phyloP scores from a whole-genome alignment of 495 filamentous ascomycete species.

The Hyaloscypha finlandica region DNA sequence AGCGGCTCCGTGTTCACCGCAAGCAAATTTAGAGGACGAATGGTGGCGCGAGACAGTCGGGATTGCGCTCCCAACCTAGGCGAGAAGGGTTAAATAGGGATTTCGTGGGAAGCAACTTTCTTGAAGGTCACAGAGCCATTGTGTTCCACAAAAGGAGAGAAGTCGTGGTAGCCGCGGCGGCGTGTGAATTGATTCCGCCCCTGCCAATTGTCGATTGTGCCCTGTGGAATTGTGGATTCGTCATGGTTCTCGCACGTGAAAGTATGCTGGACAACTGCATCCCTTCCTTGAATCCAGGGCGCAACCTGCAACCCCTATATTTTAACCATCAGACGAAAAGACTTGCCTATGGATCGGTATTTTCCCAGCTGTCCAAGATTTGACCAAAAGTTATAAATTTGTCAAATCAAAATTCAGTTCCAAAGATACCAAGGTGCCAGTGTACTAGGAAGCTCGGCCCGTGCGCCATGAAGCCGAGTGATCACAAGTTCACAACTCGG shows the following conservation, averaged over 20 bases:
- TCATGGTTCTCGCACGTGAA: conserved; percentile 4
- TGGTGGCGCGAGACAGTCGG: conserved; percentile 23
- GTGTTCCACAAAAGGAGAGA: neutral
- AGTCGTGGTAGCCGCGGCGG: neutral
- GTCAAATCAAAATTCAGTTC: too few species aligned
- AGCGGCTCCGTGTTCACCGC: conserved; percentile 30
- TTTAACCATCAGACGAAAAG: too few species aligned
- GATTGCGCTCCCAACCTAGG: conserved; percentile 32
- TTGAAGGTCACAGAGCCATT: conserved; percentile 13
- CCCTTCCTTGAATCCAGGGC: neutral
- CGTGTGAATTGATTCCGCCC: neutral
- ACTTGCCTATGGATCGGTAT: too few species aligned
- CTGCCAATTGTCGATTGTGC: neutral
- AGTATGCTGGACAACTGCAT: neutral
- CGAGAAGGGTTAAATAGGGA: conserved; percentile 11
- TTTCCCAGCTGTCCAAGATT: too few species aligned
- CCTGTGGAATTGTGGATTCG: neutral
- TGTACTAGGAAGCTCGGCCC: too few species aligned
- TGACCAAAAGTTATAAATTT: too few species aligned
- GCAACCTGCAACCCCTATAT: neutral
- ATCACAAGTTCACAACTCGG: neutral
- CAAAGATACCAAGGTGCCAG: too few species aligned
- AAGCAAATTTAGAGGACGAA: conserved; percentile 30
- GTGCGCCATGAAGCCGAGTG: neutral
- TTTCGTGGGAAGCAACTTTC: neutral